phyloP scores from a whole-genome alignment of 306 rosid genomes.

The Sicyos edulis region DNA sequence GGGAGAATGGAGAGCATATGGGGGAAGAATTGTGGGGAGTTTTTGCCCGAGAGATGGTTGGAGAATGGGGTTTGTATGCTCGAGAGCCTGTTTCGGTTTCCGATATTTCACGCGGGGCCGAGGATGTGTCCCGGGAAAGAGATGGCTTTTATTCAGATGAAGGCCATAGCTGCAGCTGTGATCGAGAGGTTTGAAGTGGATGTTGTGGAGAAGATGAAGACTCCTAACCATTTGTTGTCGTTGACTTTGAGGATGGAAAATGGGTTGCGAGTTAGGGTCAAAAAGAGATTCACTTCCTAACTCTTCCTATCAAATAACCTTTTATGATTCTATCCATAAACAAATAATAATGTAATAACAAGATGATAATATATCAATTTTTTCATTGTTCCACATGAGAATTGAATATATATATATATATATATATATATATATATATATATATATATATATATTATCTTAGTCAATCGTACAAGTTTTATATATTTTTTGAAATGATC shows the following conservation, averaged over 20 bases:
- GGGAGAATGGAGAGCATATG: slow-evolving; percentile 68
- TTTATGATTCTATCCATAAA: too few species aligned
- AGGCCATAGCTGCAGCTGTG: slow-evolving; percentile 51
- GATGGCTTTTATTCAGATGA: slow-evolving; percentile 77
- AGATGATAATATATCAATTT: too few species aligned
- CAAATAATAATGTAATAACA: too few species aligned
- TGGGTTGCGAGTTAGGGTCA: slow-evolving; percentile 33
- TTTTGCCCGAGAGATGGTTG: slow-evolving; percentile 61
- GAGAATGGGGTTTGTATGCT: slow-evolving; percentile 36
- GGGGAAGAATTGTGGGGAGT: slow-evolving; percentile 47
- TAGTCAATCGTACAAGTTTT: too few species aligned
- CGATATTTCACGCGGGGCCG: slow-evolving; percentile 62
- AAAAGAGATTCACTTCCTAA: not conserved
- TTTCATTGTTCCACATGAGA: too few species aligned
- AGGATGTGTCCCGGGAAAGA: slow-evolving; percentile 69
- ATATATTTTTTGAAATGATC: too few species aligned
- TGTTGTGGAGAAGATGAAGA: slow-evolving; percentile 20
- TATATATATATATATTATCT: too few species aligned
- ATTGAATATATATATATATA: too few species aligned
- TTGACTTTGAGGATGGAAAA: slow-evolving; percentile 52
- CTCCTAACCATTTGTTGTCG: slow-evolving; percentile 40
- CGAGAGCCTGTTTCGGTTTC: slow-evolving; percentile 46
- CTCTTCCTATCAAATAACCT: too few species aligned
- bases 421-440: too few species aligned
- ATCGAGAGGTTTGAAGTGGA: slow-evolving; percentile 42